Percentiles rank a stretch among this genome's conserved stretches.
These are phyloP conservation scores for Neurospora pannonica DNA, from an alignment of 495 filamentous ascomycete species.

Conservation along the genomic window DNA sequence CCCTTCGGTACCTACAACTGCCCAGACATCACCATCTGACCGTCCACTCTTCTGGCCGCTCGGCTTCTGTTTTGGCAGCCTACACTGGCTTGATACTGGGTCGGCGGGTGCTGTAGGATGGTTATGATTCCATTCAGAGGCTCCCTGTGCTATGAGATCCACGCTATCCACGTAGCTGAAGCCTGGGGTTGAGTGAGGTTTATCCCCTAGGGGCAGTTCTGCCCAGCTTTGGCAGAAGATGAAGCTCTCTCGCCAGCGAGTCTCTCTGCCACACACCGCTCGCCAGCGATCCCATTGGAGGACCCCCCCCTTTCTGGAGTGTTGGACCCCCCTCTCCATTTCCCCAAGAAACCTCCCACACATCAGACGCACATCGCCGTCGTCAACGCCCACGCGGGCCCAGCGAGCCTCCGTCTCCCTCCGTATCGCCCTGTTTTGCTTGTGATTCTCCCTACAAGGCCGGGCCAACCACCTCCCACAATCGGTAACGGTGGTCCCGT, in stretches of 20 bases:
- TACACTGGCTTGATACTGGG: neutral
- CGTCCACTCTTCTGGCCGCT: neutral
- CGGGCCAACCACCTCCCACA: neutral
- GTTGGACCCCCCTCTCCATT: slow-evolving; percentile 12
- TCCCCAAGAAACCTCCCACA: slow-evolving; percentile 3
- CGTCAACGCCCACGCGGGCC: neutral
- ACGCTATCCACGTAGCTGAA: neutral
- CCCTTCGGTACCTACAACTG: neutral
- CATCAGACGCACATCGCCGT: neutral
- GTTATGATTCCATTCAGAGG: neutral
- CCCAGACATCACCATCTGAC: neutral
- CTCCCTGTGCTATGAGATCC: neutral
- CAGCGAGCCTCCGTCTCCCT: neutral
- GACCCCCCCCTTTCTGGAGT: neutral
- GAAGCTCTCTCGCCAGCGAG: neutral
- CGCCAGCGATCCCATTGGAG: neutral
- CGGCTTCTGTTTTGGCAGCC: neutral
- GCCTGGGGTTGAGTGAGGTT: neutral
- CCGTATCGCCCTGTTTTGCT: neutral
- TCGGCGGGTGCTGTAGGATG: neutral
- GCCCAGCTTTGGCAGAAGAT: neutral
- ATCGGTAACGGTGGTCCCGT: neutral
- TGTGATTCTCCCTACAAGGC: neutral
- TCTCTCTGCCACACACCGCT: neutral
- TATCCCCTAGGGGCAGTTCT: neutral